Evolutionary conservation across 2,329 filamentous ascomycete genomes (phyloP).

Genomic region (Penicillium sp.): DNA sequence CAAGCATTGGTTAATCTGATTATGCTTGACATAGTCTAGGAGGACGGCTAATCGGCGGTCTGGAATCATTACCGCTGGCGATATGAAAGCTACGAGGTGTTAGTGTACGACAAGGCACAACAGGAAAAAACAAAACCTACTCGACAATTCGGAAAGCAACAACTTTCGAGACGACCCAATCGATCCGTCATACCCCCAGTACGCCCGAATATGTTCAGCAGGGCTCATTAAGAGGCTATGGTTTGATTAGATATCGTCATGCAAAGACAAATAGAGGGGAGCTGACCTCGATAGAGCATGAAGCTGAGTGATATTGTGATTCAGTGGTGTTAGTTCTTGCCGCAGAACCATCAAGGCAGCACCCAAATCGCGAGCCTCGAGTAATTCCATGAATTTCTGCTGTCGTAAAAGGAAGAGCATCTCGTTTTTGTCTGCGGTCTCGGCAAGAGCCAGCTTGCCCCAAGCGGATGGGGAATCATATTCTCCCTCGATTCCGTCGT

Average conservation of each 20-base stretch:
- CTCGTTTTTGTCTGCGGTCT: conserved; percentile 68
- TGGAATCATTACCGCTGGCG: conserved; percentile 93
- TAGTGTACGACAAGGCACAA: neutral
- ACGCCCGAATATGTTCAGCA: conserved; percentile 68
- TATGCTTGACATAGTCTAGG: conserved; percentile 76
- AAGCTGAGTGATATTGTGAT: conserved; percentile 70
- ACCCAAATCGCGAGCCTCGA: conserved; percentile 71
- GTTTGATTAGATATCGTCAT: neutral
- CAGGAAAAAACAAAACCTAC: conserved; percentile 48
- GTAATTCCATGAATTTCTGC: conserved; percentile 89
- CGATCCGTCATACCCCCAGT: conserved; percentile 82
- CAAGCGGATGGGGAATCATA: conserved; percentile 24
- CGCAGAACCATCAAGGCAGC: conserved; percentile 78
- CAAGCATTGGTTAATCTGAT: conserved; percentile 76
- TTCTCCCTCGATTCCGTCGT: conserved; percentile 38
- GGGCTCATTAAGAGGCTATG: conserved; percentile 82
- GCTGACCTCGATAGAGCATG: conserved; percentile 72
- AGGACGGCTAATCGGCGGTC: conserved; percentile 81
- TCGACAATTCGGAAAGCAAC: conserved; percentile 77
- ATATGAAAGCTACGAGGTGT: conserved; percentile 67
- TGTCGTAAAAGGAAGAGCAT: conserved; percentile 88
- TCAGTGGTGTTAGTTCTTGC: conserved; percentile 79
- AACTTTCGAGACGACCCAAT: conserved; percentile 67
- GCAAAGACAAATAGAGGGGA: neutral
- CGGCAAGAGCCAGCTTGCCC: conserved; percentile 67